Evolutionary conservation across 306 rosid species (phyloP), one percentile per base, ranked within the genome.

Genomic region (Fagus sylvatica): DNA sequence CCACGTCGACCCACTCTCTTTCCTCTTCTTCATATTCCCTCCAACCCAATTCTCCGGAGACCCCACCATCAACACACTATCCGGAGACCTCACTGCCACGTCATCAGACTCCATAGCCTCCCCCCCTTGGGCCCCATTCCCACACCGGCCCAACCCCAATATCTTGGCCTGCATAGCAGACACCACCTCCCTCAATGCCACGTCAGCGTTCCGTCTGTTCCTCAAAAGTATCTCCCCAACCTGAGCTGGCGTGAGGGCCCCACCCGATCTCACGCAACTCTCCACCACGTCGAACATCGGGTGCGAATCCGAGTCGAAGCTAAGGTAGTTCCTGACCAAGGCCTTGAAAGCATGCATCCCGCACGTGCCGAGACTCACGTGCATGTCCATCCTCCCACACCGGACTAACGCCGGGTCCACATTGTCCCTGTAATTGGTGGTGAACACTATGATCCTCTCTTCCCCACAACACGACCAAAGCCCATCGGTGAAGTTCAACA

Each of bases 331-430:
- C 75, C 69, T 86, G 6, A 72, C 95, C 7, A 93, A 51, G 7
- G 83, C 83, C 74, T 80, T 75, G 17, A 93, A 91, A 4, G 98
- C 98, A 15, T 87, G 92, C 4, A 83, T 76, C 5, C 98, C 97
- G 28, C 98, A 93, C 64, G 87, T 82, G 84, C 95, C 88, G 16
- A 93, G 89, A 82, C 84, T 85, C 57, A 93, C 95, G 73, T 93
- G 97, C 56, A 93, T 90, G 78, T 93, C 98, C 98, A 93, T 93
- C 13, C 98, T 80, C 2, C 98, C 98, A 7, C 93, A 93, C 13
- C 98, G 82, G 28, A 93, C 88, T 5, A 93, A 65, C 9, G 97
- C 98, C 1, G 95, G 93, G 72, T 93, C 98, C 59, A 93, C 93
- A 15, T 85, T 91, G 8, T 89, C 95, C 33, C 89, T 73, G 48